These are phyloP conservation scores for Euphrasia confusa DNA, from an alignment of 257 asterid species.

Conservation along the genomic window DNA sequence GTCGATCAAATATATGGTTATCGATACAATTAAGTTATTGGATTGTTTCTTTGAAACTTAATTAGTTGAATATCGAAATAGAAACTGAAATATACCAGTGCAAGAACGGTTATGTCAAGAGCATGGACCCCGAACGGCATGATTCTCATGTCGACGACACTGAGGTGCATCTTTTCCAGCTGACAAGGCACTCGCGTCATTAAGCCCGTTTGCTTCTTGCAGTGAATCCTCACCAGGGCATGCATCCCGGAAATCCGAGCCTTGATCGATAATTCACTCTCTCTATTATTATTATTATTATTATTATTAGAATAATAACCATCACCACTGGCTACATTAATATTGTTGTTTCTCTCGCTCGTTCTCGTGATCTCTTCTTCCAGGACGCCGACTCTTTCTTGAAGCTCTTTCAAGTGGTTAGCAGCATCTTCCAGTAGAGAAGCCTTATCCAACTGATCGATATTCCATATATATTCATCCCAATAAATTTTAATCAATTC, in stretches of 20 bases:
- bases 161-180: slow-evolving; percentile 42
- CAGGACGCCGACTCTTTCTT: slow-evolving; percentile 39
- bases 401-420: slow-evolving; percentile 37
- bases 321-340: background rate
- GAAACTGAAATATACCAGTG: slow-evolving; percentile 36
- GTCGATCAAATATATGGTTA: background rate
- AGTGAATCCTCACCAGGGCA: slow-evolving; percentile 43
- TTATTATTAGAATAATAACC: background rate
- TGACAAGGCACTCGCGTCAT: slow-evolving; percentile 32
- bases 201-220: slow-evolving; percentile 35
- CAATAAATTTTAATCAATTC: no score
- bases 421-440: slow-evolving; percentile 39
- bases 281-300: background rate
- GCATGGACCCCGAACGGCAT: slow-evolving; percentile 46
- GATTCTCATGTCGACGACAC: slow-evolving; percentile 41
- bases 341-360: slow-evolving; percentile 9
- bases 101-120: slow-evolving; percentile 47
- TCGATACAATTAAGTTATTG: no score
- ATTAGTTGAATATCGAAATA: background rate
- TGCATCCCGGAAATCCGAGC: slow-evolving; percentile 30
- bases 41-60: no score
- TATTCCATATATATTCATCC: no score
- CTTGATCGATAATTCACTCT: slow-evolving; percentile 18
- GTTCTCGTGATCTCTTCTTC: background rate
- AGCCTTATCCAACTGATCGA: slow-evolving; percentile 40